These are phyloP conservation scores for Ramularia collo-cygni DNA, from an alignment of 2,329 filamentous ascomycete genomes.

Conservation along the genomic window DNA sequence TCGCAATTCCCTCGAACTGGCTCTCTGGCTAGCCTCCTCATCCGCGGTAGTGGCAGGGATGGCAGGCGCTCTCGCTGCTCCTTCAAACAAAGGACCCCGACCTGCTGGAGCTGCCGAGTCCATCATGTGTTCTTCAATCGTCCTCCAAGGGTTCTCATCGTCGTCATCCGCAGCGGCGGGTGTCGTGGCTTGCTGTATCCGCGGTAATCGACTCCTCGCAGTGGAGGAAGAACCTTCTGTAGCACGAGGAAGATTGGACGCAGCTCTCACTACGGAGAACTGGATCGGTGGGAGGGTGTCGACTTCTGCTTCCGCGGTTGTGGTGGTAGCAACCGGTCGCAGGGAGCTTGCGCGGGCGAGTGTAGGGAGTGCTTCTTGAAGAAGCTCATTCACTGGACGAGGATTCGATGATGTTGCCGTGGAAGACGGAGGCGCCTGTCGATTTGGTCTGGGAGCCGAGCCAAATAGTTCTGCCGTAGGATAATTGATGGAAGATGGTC, in stretches of 20 bases:
- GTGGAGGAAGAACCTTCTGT: constrained; percentile 1
- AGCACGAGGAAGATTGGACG: background rate
- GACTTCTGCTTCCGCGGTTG: too few species aligned
- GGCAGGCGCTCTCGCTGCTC: constrained; percentile 18
- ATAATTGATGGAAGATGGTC: constrained; percentile 15
- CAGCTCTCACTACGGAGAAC: background rate
- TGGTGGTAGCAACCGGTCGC: background rate
- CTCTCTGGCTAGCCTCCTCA: too few species aligned
- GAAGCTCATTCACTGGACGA: constrained; percentile 21
- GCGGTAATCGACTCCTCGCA: background rate
- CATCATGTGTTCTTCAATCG: constrained; percentile 40
- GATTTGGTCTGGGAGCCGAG: background rate
- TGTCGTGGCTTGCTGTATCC: background rate
- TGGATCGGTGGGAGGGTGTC: background rate
- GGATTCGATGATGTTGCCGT: background rate
- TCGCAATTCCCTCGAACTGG: too few species aligned
- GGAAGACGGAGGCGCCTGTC: background rate
- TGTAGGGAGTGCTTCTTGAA: constrained; percentile 25
- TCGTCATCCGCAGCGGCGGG: constrained; percentile 22
- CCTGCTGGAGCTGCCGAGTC: constrained; percentile 21
- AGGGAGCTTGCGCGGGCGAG: too few species aligned
- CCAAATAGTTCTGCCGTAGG: constrained; percentile 8
- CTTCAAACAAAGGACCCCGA: constrained; percentile 31
- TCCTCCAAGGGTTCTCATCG: constrained; percentile 41
- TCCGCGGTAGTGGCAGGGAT: too few species aligned